Evolutionary conservation across 2,329 filamentous ascomycete genomes (phyloP).

Genomic region (Exophiala sp.): DNA sequence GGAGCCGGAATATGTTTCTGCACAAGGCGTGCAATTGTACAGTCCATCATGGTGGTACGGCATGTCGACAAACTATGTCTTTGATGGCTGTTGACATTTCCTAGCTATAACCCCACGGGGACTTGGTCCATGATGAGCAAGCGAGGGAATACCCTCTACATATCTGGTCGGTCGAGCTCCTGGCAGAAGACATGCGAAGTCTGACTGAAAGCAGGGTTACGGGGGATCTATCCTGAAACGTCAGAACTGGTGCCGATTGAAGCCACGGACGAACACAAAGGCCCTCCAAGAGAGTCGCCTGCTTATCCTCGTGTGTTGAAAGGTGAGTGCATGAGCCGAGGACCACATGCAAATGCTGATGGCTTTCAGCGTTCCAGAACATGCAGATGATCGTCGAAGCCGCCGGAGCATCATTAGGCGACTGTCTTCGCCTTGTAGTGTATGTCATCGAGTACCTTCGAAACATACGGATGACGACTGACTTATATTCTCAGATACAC

Average conservation of each 20-base stretch:
- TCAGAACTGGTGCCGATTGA: not conserved
- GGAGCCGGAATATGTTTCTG: not conserved
- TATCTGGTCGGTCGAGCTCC: not conserved
- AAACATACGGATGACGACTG: not conserved
- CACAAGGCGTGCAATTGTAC: constrained; percentile 1
- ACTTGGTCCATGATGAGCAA: constrained; percentile 2
- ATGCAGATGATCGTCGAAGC: constrained; percentile 1
- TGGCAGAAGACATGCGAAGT: not conserved
- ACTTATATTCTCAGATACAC: not conserved
- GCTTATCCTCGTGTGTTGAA: constrained; percentile 1
- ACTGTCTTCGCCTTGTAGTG: constrained; percentile 1
- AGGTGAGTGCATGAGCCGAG: not conserved
- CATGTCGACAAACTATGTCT: not conserved
- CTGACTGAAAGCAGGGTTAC: not conserved
- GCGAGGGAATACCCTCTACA: constrained; percentile 1
- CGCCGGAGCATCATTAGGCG: not conserved
- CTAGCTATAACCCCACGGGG: not conserved
- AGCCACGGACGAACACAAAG: not conserved
- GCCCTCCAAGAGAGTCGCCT: not conserved
- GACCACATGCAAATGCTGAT: not conserved
- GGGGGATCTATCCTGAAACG: not conserved
- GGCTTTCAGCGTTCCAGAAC: not conserved
- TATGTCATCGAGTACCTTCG: not conserved
- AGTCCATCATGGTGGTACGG: not conserved
- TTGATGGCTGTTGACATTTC: not conserved